A percentile compares a stretch with the other conserved stretches of the same genome.
Evolutionary conservation across 306 rosid species (phyloP).

Genomic region (Acmispon strigosus): DNA sequence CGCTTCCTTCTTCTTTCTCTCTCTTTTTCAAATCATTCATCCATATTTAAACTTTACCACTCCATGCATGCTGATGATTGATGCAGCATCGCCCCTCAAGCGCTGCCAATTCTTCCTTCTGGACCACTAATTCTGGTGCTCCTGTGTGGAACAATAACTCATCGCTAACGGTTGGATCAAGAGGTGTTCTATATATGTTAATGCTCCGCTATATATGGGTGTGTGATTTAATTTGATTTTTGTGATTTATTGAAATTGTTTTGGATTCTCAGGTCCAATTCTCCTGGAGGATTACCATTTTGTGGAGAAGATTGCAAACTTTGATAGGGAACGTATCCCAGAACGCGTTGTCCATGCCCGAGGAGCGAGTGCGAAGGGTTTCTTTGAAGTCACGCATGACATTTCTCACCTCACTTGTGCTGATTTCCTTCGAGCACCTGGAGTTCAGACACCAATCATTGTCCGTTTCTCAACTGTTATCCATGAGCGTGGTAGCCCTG

Average conservation of each 20-base stretch:
- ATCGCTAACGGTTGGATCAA: constrained; percentile 49
- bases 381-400: constrained; percentile 86
- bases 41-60: no score
- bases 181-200: no score
- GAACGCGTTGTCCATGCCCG: constrained; percentile 90
- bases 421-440: constrained; percentile 88
- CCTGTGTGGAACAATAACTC: constrained; percentile 80
- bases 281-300: constrained; percentile 82
- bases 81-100: constrained; percentile 73
- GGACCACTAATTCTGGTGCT: constrained; percentile 76
- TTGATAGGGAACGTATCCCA: constrained; percentile 75
- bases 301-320: constrained; percentile 77
- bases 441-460: constrained; percentile 81
- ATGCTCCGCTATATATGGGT: no score
- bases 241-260: no score
- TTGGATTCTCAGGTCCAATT: constrained; percentile 85
- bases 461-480: constrained; percentile 86
- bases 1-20: no score
- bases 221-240: no score
- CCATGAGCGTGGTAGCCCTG: constrained; percentile 95
- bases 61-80: no score
- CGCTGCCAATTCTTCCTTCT: constrained; percentile 54
- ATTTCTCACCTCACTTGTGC: constrained; percentile 71
- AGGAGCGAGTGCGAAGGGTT: constrained; percentile 86
- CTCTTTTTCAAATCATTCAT: no score